Conservation (phyloP, 1,284 basidiomycete genomes). For the Earliella scabrosa region DNA sequence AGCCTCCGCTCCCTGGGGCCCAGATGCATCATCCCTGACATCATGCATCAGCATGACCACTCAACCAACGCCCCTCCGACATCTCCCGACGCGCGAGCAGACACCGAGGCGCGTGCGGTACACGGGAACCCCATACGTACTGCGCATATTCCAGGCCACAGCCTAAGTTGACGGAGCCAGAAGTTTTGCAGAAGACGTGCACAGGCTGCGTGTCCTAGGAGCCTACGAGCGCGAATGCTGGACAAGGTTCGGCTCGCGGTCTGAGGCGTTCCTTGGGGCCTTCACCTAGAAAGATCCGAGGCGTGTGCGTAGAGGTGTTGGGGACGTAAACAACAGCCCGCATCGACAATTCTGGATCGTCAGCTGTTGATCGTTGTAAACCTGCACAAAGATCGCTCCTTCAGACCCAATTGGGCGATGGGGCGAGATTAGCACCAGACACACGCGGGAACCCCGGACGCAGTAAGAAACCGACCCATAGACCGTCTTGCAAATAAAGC, state of each 20-base stretch:
- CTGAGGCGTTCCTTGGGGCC: slow-evolving; percentile 4
- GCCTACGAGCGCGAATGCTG: slow-evolving; percentile 5
- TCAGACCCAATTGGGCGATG: slow-evolving; percentile 17
- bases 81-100: slow-evolving; percentile 10
- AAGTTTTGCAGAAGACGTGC: slow-evolving; percentile 14
- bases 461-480: slow-evolving; percentile 16
- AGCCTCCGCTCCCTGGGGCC: slow-evolving; percentile 9
- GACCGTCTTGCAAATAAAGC: slow-evolving; percentile 13
- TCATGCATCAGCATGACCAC: too few species aligned
- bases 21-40: slow-evolving; percentile 20
- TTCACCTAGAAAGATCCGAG: slow-evolving; percentile 2
- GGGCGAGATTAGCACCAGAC: slow-evolving; percentile 18
- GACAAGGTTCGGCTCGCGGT: slow-evolving; percentile 5
- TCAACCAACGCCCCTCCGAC: too few species aligned
- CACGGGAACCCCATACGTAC: too few species aligned
- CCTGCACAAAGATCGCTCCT: slow-evolving; percentile 11
- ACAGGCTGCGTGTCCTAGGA: slow-evolving; percentile 7
- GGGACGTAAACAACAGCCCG: slow-evolving; percentile 19
- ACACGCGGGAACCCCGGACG: slow-evolving; percentile 21
- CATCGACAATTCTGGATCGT: slow-evolving; percentile 5
- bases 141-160: background rate
- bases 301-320: background rate
- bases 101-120: too few species aligned
- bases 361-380: slow-evolving; percentile 20
- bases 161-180: background rate